Evolutionary conservation across 768 basidiomycete species (phyloP), one percentile per base, ranked within the genome.

Genomic region (Ramaria rubella): DNA sequence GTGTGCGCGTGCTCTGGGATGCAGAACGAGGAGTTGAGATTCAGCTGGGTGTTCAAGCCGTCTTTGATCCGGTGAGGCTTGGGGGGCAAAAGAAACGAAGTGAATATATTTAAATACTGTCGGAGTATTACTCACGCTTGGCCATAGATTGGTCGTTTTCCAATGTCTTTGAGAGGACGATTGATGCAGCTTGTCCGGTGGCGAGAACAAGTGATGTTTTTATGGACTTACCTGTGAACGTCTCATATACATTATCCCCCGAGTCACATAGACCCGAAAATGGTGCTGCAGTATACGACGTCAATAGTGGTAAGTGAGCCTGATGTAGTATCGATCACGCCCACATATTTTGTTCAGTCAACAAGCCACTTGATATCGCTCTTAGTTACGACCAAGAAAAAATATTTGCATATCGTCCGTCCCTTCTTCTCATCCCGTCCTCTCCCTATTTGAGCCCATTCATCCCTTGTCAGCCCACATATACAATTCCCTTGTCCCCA

Each of bases 41-140:
- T 33, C 73, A 76, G 59, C 69, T 94, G 52, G 77, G 77, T 2
- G 82, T 86, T 58, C 91, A 93, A 65, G 80, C 83, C 15, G 86
- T 97, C 5, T 77, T 83, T 14, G 85, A 97, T 67, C 86, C 94
- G 15, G 73, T 94, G 26, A 79, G 89, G 33, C 65, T 65, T 23
- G 75, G 77, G 26, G 62, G 63, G n/a, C 73, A 71, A 19, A 74
- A 68, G 57, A 79, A 76, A 60, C 80, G 81, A 78, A 83, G 87
- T 85, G 52, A 60, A 71, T 29, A 50, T 17, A 17, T 49, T 45
- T 56, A 27, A 1, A 15, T 48, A n/a, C 8, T 8, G 19, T 45
- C 9, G 46, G 15, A 27, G n/a, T 56, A 24, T 8, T 8, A 36
- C 23, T 29, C 8, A 17, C 21, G 8, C 14, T 43, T 30, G 6